Evolutionary conservation across 345 rosid genomes (phyloP).

Genomic region (Arabis alpina): DNA sequence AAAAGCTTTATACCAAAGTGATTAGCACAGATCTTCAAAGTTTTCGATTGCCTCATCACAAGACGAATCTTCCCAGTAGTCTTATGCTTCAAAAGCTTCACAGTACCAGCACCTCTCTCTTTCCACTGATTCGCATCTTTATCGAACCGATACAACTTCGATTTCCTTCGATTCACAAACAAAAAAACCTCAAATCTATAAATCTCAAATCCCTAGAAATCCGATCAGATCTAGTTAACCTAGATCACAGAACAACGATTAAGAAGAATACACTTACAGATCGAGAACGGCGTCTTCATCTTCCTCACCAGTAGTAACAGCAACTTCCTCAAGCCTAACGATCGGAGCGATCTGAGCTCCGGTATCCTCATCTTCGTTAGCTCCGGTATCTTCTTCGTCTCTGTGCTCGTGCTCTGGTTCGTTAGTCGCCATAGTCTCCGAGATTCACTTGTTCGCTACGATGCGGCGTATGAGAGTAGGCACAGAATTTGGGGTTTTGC

Average conservation of each 20-base stretch:
- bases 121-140: constrained; percentile 95
- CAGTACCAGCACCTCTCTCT: constrained; percentile 92
- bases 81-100: constrained; percentile 86
- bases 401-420: constrained; percentile 65
- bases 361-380: constrained; percentile 93
- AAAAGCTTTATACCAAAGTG: constrained; percentile 63
- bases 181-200: constrained; percentile 1
- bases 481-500: constrained; percentile 24
- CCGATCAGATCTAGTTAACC: constrained; percentile 35
- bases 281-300: constrained; percentile 82
- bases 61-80: constrained; percentile 80
- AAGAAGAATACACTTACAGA: constrained; percentile 54
- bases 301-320: constrained; percentile 90
- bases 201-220: constrained; percentile 17
- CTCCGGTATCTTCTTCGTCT: constrained; percentile 71
- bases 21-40: constrained; percentile 98
- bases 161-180: constrained; percentile 57
- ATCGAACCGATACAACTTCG: constrained; percentile 88
- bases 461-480: constrained; percentile 34
- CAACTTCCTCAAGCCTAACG: constrained; percentile 84
- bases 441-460: constrained; percentile 19
- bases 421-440: constrained; percentile 58
- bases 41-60: constrained; percentile 90
- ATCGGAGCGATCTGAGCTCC: constrained; percentile 95
- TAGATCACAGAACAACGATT: background rate